Evolutionary conservation across 1,284 basidiomycete genomes (phyloP), one percentile per base, ranked within the genome.

Genomic region (Apiotrichum siamense): DNA sequence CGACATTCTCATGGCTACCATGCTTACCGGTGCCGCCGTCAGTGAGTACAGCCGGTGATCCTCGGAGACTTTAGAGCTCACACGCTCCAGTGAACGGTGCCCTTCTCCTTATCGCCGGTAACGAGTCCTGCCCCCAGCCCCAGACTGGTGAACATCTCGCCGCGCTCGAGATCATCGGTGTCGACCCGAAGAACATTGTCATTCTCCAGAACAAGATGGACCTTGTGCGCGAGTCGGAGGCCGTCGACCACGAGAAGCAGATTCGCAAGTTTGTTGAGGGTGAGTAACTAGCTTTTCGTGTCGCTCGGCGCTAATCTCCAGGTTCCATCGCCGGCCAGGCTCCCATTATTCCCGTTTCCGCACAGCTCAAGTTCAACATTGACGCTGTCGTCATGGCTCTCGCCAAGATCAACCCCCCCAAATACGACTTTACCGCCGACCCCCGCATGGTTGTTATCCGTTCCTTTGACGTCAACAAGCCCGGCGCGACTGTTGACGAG

Each of bases 381-480:
- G 94, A 97, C 68, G 93, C 94, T n/a, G 93, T 98, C 46, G 96
- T 96, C 77, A 92, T 97, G 70, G 97, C 97, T 78, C 94, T 98
- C 72, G 91, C 94, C 63, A 84, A 88, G 53, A 97, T 98, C 63
- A 90, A 94, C 11, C 87, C 97, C 41, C 94, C 94, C 35, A 77
- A 86, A 33, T 88, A 94, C 58, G 87, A 98, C 78, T 98, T 98
- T 74, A 81, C 84, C 33, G 86, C 91, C 38, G 84, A 89, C 60
- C 91, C 94, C 0, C 84, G 86, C 43, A 83, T 98, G 61, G 97
- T 98, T 66, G 93, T 98, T 70, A 98, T 98, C 72, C 90, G 92
- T 66, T 97, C 93, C n/a, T 98, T 98, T 76, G 96, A 98, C 74
- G 94, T 98, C 73, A 98, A 98, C 82, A 97, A 97, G 77, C 94